Evolutionary conservation across 2,329 filamentous ascomycete genomes (phyloP), one percentile per base, ranked within the genome.

Genomic region (Dendryphion nanum): DNA sequence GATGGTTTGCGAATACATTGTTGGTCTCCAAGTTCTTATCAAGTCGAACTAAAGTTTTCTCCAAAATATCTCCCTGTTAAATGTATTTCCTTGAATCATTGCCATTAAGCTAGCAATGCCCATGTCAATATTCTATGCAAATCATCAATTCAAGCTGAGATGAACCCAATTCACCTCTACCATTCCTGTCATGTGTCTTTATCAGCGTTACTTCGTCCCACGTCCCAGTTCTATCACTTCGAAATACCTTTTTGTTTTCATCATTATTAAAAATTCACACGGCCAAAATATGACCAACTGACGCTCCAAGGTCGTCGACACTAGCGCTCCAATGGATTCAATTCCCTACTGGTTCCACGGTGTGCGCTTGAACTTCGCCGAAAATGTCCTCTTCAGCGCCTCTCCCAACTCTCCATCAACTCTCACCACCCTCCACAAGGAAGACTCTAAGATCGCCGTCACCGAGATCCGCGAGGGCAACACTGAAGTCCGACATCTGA

Each of bases 321-420:
- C 87, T 52, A 71, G 70, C 1, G 73, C 77, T 2, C 79, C 82
- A 2, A 87, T 94, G 61, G 82, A 88, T 43, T 71, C 73, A 13
- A 74, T 91, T 4, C 88, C 88, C 0, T 68, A 72, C 28, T 94
- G 88, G 88, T 94, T 93, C 61, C 69, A 79, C 1, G 88, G 88
- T 19, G 74, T 89, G 1, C 67, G 71, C 4, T 63, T 93, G 51
- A 94, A 89, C 55, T 91, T 83, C 58, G 83, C 86, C 4, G 87
- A 94, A 67, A 94, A 93, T 57, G 66, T 89, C 18, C 78, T 95
- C 18, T 90, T 79, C 68, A 76, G 76, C 1, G 59, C 61, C 3
- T 57, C 65, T 2, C 54, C 66, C 0, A 59, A 67, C n/a, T 55
- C 72, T 7, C 61, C 69, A 0, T 73, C 69, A 2, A 56, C 71